phyloP scores from a whole-genome alignment of 2,329 filamentous ascomycete genomes.

The Penicillium sp. region DNA sequence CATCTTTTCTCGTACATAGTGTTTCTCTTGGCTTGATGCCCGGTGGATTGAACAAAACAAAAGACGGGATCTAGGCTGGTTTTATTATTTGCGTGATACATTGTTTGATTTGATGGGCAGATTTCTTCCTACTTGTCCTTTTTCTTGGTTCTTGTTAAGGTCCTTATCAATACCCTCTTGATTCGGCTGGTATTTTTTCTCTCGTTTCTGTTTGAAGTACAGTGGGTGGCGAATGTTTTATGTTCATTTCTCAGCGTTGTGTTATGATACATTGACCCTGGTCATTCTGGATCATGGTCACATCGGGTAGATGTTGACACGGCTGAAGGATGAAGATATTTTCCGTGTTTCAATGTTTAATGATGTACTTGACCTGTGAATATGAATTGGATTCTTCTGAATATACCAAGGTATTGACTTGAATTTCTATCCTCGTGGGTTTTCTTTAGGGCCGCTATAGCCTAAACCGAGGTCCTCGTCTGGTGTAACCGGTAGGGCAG shows the following conservation, averaged over 20 bases:
- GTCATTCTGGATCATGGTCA: not conserved
- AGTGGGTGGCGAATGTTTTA: conserved; percentile 2
- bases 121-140: not conserved
- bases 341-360: not conserved
- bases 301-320: not conserved
- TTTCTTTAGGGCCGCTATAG: no score
- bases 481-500: not conserved
- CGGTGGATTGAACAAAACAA: conserved; percentile 18
- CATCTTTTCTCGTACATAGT: conserved; percentile 23
- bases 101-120: conserved; percentile 11
- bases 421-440: not conserved
- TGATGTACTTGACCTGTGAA: conserved; percentile 10
- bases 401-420: not conserved
- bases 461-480: no score
- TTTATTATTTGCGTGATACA: conserved; percentile 8
- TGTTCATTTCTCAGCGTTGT: not conserved
- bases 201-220: conserved; percentile 11
- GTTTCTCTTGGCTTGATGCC: conserved; percentile 17
- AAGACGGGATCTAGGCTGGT: conserved; percentile 10
- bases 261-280: not conserved
- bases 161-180: conserved; percentile 22
- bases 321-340: not conserved
- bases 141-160: not conserved
- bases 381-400: not conserved
- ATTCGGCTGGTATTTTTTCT: conserved; percentile 22